These are phyloP conservation scores for Phytophthora cactorum DNA, from an alignment of 352 stramenopile species.

Conservation along the genomic window DNA sequence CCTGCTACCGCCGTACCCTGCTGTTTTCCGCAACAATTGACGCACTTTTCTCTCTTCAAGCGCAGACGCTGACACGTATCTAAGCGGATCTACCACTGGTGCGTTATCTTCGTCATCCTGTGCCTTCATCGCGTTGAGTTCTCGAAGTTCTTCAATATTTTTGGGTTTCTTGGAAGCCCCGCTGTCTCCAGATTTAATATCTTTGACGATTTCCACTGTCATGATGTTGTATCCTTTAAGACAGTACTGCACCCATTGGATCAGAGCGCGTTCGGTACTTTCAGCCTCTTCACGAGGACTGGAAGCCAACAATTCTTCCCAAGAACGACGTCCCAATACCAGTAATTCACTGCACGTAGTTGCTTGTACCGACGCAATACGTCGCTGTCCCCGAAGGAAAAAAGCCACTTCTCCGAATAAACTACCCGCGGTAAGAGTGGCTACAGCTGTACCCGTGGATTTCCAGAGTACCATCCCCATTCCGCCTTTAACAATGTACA, in stretches of 20 bases:
- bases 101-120: neutral
- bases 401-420: conserved; percentile 84
- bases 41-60: conserved; percentile 51
- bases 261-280: conserved; percentile 43
- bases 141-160: conserved; percentile 43
- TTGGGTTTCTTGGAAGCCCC: conserved; percentile 36
- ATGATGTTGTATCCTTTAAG: conserved; percentile 77
- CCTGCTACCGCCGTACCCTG: conserved; percentile 11
- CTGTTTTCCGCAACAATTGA: conserved; percentile 44
- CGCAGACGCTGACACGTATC: conserved; percentile 33
- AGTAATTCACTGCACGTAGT: conserved; percentile 71
- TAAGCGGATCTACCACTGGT: conserved; percentile 11
- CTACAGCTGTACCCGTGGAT: conserved; percentile 65
- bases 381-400: conserved; percentile 63
- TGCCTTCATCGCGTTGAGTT: conserved; percentile 21
- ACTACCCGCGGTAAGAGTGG: conserved; percentile 55
- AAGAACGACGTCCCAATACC: conserved; percentile 54
- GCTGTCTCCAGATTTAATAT: conserved; percentile 52
- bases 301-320: conserved; percentile 54
- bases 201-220: conserved; percentile 75
- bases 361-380: conserved; percentile 71
- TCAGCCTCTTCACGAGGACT: conserved; percentile 51
- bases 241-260: conserved; percentile 66
- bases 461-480: conserved; percentile 74
- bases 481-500: conserved; percentile 77